phyloP scores from a whole-genome alignment of 345 rosid species.

The Pistacia integerrima region DNA sequence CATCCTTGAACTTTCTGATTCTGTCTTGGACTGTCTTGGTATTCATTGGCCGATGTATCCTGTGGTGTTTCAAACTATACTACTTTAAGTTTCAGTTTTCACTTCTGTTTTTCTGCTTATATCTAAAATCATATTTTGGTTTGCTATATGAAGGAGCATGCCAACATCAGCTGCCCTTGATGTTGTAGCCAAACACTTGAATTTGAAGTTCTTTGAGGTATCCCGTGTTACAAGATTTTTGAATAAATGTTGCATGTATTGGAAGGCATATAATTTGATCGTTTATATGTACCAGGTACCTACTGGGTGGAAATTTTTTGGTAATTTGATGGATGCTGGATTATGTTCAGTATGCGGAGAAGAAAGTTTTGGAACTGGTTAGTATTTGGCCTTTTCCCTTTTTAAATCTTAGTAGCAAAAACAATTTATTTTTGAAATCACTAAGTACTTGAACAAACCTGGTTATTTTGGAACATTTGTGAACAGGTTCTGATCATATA shows the following conservation, averaged over 20 bases:
- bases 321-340: slow-evolving; percentile 99
- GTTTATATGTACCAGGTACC: slow-evolving; percentile 65
- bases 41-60: background rate
- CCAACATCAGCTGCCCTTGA: slow-evolving; percentile 99
- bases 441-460: slow-evolving; percentile 3
- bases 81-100: background rate
- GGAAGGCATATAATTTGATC: slow-evolving; percentile 14
- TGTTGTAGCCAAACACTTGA: slow-evolving; percentile 85
- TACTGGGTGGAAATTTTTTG: slow-evolving; percentile 99
- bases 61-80: background rate
- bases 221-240: slow-evolving; percentile 11
- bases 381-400: slow-evolving; percentile 24
- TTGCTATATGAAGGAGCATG: slow-evolving; percentile 82
- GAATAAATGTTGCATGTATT: slow-evolving; percentile 5
- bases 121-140: slow-evolving; percentile 8
- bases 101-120: background rate
- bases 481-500: slow-evolving; percentile 92
- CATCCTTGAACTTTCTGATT: background rate
- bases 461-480: slow-evolving; percentile 18
- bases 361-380: slow-evolving; percentile 99
- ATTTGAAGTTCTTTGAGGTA: slow-evolving; percentile 97
- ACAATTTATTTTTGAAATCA: background rate
- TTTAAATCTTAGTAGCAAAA: background rate
- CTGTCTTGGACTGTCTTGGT: background rate
- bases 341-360: slow-evolving; percentile 95